Evolutionary conservation across 2,329 filamentous ascomycete species (phyloP).

Genomic region (Basipetospora sp.): DNA sequence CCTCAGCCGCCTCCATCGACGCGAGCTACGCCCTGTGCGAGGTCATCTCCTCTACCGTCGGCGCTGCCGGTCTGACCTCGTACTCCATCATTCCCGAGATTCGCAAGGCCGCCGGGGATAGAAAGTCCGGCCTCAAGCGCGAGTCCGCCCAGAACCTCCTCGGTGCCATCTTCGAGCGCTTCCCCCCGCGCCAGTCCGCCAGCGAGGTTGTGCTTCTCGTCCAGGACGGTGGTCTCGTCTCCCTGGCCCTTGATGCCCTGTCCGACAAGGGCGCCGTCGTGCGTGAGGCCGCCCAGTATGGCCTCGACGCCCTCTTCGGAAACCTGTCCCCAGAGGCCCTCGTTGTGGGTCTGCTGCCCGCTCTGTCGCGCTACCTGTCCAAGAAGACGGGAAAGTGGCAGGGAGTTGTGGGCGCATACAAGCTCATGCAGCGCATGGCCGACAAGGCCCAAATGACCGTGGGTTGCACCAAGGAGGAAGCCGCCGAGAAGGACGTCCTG

Average conservation of each 20-base stretch:
- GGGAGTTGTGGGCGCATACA: constrained; percentile 74
- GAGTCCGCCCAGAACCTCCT: constrained; percentile 92
- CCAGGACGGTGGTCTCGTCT: constrained; percentile 62
- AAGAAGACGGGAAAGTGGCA: constrained; percentile 94
- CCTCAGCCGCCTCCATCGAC: constrained; percentile 54
- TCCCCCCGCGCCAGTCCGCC: constrained; percentile 61
- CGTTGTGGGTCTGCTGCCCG: constrained; percentile 67
- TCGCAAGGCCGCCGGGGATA: constrained; percentile 69
- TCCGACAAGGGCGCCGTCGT: constrained; percentile 83
- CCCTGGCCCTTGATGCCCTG: constrained; percentile 65
- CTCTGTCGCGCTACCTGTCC: constrained; percentile 57
- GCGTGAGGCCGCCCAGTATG: constrained; percentile 84
- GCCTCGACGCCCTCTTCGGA: constrained; percentile 73
- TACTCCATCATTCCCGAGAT: constrained; percentile 42
- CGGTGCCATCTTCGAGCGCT: constrained; percentile 82
- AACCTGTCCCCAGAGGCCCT: constrained; percentile 69
- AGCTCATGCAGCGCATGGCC: constrained; percentile 81
- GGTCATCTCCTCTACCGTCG: constrained; percentile 38
- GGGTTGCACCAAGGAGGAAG: constrained; percentile 65
- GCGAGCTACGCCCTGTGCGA: constrained; percentile 48
- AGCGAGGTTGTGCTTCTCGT: constrained; percentile 70
- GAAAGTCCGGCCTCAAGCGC: constrained; percentile 74
- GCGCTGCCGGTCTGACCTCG: constrained; percentile 34
- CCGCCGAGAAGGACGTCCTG: constrained; percentile 74
- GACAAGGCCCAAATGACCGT: constrained; percentile 81